These are phyloP conservation scores for Phytophthora chlamydospora DNA, from an alignment of 352 stramenopile genomes.

Conservation along the genomic window DNA sequence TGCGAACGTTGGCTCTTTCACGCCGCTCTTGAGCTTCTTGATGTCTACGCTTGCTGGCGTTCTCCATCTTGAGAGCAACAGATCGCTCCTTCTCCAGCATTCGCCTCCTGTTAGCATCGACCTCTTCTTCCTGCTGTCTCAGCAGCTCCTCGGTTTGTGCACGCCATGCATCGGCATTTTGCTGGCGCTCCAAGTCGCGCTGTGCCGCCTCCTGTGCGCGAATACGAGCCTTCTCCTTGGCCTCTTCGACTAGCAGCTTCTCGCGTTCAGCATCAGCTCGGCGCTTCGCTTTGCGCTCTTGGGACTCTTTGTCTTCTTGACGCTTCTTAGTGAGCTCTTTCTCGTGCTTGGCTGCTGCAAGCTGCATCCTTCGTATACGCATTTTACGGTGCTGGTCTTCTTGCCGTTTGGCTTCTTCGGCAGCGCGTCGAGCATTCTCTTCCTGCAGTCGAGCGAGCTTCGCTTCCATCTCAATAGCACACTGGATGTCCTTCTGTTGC, in stretches of 20 bases:
- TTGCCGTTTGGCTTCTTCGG: constrained; percentile 58
- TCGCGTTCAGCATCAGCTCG: constrained; percentile 62
- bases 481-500: constrained; percentile 75
- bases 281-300: constrained; percentile 40
- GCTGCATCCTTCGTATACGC: constrained; percentile 43
- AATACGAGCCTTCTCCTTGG: constrained; percentile 38
- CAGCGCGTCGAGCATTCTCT: constrained; percentile 57
- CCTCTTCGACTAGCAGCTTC: constrained; percentile 48
- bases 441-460: constrained; percentile 72
- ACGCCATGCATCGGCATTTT: constrained; percentile 76
- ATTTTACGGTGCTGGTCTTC: constrained; percentile 70
- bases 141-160: constrained; percentile 68
- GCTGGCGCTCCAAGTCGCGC: constrained; percentile 57
- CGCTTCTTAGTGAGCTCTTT: constrained; percentile 69
- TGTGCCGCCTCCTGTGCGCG: constrained; percentile 52
- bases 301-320: constrained; percentile 59
- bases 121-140: constrained; percentile 65
- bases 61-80: constrained; percentile 66
- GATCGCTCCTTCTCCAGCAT: constrained; percentile 76
- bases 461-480: constrained; percentile 80
- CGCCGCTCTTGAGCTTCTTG: constrained; percentile 60
- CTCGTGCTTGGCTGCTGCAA: constrained; percentile 65
- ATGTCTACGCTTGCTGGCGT: constrained; percentile 50
- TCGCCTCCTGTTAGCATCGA: constrained; percentile 48
- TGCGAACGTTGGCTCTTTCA: constrained; percentile 54